Base-by-base conservation (phyloP, 2,329 filamentous ascomycete genomes). In the Aaosphaeria arxii region DNA sequence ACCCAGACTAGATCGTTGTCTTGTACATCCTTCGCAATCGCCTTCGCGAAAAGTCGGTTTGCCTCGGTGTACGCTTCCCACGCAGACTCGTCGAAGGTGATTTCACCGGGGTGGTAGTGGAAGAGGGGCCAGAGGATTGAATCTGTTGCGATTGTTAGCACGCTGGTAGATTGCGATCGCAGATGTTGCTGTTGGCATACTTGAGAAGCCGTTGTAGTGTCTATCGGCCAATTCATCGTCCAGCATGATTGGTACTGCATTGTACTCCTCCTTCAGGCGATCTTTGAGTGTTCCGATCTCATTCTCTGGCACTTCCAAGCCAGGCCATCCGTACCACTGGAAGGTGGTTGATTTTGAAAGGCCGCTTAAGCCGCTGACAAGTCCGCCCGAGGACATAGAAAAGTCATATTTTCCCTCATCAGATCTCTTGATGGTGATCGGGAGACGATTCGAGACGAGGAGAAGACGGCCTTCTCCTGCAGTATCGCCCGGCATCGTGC, bases 311-410 rank as follows among this genome's bases (percentile, higher is more conserved):
- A 97, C 85, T 71, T 97, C 90, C 43, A 96, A 75, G 35, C 94
- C 94, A 1, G 94, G 91, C 92, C 94, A 97, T 58, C 94, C 94
- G 73, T 97, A 97, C 94, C 94, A 99, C 71, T 94, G 89, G 73
- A 97, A 97, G 58, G 86, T 92, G 29, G 90, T 96, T 31, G 89
- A 88, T 74, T 96, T 96, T 62, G 89, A 87, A 49, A 97, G 76
- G 29, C 94, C 94, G 58, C 89, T 95, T 52, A 99, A 79, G 17
- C 94, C 94, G 44, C 90, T 96, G 63, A 97, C 94, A 38, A 99
- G 82, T 38, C 94, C 94, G 49, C 94, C 94, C 2, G 94, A 97
- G 42, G 92, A 97, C 89, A 96, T 96, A 69, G 88, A 90, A 72
- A 95, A 96, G 64, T 86, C 83, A 76, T 96, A 99, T 70, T 87